Conservation (phyloP, 768 basidiomycete genomes). For the Mycena chlorophos region DNA sequence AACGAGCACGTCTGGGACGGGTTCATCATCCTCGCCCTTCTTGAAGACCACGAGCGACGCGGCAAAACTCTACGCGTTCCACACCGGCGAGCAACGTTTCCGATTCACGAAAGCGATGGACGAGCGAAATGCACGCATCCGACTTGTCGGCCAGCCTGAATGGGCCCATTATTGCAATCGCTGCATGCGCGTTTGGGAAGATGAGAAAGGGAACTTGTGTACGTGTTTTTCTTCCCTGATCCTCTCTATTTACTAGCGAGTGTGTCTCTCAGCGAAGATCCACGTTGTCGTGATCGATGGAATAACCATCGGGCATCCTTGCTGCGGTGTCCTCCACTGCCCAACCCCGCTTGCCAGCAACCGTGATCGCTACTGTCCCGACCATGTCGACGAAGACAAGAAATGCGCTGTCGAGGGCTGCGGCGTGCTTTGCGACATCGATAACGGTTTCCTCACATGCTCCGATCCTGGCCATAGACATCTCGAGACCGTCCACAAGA, state of each 20-base stretch:
- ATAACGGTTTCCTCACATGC: constrained; percentile 26
- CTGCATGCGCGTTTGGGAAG: constrained; percentile 24
- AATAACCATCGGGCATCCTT: constrained; percentile 28
- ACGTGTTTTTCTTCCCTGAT: constrained; percentile 1
- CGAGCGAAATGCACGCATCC: constrained; percentile 27
- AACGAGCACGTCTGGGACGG: constrained; percentile 27
- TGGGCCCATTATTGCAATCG: constrained; percentile 29
- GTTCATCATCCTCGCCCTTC: constrained; percentile 24
- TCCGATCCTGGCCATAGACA: constrained; percentile 21
- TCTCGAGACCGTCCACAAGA: constrained; percentile 23
- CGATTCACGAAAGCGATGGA: constrained; percentile 26
- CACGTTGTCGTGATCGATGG: constrained; percentile 29
- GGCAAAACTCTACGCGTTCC: constrained; percentile 21
- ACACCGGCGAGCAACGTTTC: constrained; percentile 25
- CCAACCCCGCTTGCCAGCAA: constrained; percentile 20
- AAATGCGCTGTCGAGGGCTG: constrained; percentile 29
- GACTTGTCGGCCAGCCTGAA: constrained; percentile 28
- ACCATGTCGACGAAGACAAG: constrained; percentile 14
- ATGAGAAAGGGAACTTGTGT: constrained; percentile 7
- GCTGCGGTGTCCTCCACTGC: constrained; percentile 33
- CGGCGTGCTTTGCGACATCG: neutral
- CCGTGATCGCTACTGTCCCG: constrained; percentile 25
- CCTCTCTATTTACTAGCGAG: neutral
- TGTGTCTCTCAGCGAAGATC: constrained; percentile 19
- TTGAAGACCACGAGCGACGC: constrained; percentile 21